Evolutionary conservation across 495 filamentous ascomycete species (phyloP).

Genomic region (Pyrenula massariospora): DNA sequence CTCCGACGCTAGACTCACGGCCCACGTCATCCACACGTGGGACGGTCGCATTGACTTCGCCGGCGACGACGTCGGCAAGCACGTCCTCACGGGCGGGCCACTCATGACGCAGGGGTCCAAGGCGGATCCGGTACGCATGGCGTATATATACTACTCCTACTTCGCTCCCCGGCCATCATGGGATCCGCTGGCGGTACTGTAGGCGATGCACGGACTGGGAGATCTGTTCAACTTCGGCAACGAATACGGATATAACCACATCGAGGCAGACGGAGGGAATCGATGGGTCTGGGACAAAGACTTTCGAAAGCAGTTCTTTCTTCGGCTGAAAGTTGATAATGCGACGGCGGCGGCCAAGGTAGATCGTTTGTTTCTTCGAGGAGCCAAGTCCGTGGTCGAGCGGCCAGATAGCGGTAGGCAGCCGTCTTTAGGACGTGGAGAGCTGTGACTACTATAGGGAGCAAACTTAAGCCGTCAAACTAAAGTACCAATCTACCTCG

Average conservation of each 20-base stretch:
- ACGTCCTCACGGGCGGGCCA: constrained; percentile 20
- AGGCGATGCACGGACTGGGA: constrained; percentile 27
- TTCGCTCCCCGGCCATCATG: constrained; percentile 19
- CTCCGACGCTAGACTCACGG: constrained; percentile 15
- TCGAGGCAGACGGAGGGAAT: constrained; percentile 3
- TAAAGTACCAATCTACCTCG: no score
- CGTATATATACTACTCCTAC: constrained; percentile 28
- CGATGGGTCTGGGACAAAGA: neutral
- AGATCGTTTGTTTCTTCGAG: constrained; percentile 1
- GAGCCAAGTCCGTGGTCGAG: constrained; percentile 17
- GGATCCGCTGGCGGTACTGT: constrained; percentile 31
- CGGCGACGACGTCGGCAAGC: constrained; percentile 21
- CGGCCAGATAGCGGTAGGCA: no score
- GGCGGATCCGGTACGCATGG: constrained; percentile 24
- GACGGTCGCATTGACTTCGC: constrained; percentile 19
- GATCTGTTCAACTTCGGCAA: constrained; percentile 13
- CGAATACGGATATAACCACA: constrained; percentile 2
- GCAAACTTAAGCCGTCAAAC: no score
- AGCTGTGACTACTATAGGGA: no score
- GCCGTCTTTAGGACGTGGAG: no score
- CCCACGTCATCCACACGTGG: constrained; percentile 29
- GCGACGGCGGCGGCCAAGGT: neutral
- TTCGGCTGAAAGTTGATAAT: no score
- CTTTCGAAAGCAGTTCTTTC: neutral
- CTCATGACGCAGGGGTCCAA: constrained; percentile 18